Base-by-base conservation (phyloP, 768 basidiomycete species). In the Trichaptum fuscoviolaceum region DNA sequence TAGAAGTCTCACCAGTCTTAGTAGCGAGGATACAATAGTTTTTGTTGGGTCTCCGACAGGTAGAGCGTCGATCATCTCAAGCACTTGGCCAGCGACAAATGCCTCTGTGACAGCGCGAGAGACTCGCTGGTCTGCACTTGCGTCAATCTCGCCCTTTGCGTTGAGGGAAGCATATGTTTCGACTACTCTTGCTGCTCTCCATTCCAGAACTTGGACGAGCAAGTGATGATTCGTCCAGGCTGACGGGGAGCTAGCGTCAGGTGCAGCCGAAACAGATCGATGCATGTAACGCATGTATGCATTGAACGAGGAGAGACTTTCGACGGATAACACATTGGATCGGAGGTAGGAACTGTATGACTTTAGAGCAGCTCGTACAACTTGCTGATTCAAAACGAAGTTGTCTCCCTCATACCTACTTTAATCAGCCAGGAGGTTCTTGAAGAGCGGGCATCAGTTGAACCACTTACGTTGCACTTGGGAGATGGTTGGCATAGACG, bases 351-450 rank as follows among this genome's bases (percentile, higher is more conserved):
- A 70, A 20, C 74, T 77, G 71, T 82, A 83, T 0, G 88, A 81
- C 70, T 91, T 92, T 30, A 90, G 75, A 2, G 89, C 88, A 0
- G 88, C 85, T 25, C 89, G 84, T 35, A 90, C 85, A 35, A 91
- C 89, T 75, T 93, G 91, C 62, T 85, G 81, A 69, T 90, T 87
- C 12, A 93, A 81, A 6, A 92, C 87, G 67, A 83, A 92, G 72
- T 93, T 92, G 71, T 93, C 91, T 17, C 91, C 90, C 77, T 92
- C 91, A 68, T 84, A 91, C 1, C 88, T 89, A 67, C n/a, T 65
- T 15, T 30, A 24, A 62, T 35, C 36, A 58, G 57, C 18, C 24
- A 23, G n/a, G n/a, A 57, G 30, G 30, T 3, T 30, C 25, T 58
- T n/a, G 9, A 61, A 23, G 59, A 18, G 25, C 2, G 25, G 23